Evolutionary conservation across 2,329 filamentous ascomycete genomes (phyloP).

Genomic region (Ophiostoma sp.): DNA sequence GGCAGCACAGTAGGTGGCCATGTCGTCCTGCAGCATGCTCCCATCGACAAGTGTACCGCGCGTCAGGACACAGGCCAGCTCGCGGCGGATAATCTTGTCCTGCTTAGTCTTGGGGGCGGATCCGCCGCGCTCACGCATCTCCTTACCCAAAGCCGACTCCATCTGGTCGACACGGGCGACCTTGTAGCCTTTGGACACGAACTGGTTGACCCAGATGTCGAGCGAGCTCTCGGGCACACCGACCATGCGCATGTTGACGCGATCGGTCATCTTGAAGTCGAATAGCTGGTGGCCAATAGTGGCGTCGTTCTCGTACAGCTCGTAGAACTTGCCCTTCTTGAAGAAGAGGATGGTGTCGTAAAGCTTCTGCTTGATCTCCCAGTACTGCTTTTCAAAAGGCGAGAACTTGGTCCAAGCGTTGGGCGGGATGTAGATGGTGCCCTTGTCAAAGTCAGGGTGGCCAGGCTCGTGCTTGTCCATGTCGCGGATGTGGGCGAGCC

Average conservation of each 20-base stretch:
- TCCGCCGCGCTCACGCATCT: slow-evolving; percentile 88
- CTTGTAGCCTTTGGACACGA: slow-evolving; percentile 97
- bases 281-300: slow-evolving; percentile 96
- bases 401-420: slow-evolving; percentile 80
- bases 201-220: slow-evolving; percentile 97
- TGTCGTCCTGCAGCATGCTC: slow-evolving; percentile 95
- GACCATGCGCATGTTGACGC: slow-evolving; percentile 99
- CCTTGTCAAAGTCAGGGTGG: slow-evolving; percentile 86
- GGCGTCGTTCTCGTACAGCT: slow-evolving; percentile 96
- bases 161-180: slow-evolving; percentile 95
- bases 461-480: slow-evolving; percentile 76
- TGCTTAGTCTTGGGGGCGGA: slow-evolving; percentile 64
- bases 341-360: slow-evolving; percentile 99
- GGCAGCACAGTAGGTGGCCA: slow-evolving; percentile 92
- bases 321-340: slow-evolving; percentile 99
- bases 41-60: slow-evolving; percentile 92
- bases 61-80: slow-evolving; percentile 88
- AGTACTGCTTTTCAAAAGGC: slow-evolving; percentile 96
- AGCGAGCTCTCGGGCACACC: slow-evolving; percentile 93
- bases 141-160: slow-evolving; percentile 92
- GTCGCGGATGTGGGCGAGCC: slow-evolving; percentile 84
- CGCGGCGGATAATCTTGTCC: slow-evolving; percentile 90
- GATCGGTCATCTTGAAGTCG: slow-evolving; percentile 94
- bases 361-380: slow-evolving; percentile 98
- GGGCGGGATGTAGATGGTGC: slow-evolving; percentile 87